These are phyloP conservation scores for Tetrapisispora phaffii DNA, from an alignment of 805 yeast genomes.

Conservation along the genomic window DNA sequence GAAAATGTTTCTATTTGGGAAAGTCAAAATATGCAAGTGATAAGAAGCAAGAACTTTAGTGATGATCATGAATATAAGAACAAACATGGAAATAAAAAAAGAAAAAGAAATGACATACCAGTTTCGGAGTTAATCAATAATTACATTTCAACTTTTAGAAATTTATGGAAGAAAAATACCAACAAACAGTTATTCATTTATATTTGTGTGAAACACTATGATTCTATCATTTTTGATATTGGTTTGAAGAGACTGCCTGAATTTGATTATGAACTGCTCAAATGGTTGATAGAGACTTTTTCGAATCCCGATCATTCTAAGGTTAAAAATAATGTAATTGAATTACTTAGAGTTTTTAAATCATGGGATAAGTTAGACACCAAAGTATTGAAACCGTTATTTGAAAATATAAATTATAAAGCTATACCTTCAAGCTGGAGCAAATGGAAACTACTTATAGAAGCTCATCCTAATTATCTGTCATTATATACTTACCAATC, in stretches of 20 bases:
- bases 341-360: constrained; percentile 1
- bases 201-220: constrained; percentile 8
- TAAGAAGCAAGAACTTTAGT: constrained; percentile 18
- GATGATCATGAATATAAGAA: constrained; percentile 50
- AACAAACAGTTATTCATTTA: constrained; percentile 10
- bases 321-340: constrained; percentile 2
- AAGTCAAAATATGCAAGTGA: constrained; percentile 9
- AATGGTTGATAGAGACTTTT: constrained; percentile 9
- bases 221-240: constrained; percentile 10
- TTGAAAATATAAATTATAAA: constrained; percentile 9
- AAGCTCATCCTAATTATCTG: constrained; percentile 8
- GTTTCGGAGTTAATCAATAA: constrained; percentile 11
- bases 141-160: constrained; percentile 9
- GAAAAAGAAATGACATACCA: neutral
- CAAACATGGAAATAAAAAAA: constrained; percentile 41
- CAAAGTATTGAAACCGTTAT: constrained; percentile 8
- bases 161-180: constrained; percentile 11
- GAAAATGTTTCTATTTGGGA: constrained; percentile 16
- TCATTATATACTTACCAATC: constrained; percentile 6
- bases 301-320: neutral
- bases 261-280: constrained; percentile 13
- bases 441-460: constrained; percentile 10
- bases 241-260: constrained; percentile 10
- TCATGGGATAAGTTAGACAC: constrained; percentile 12
- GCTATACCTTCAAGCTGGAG: constrained; percentile 10